Conservation (phyloP, 1,284 basidiomycete species). For the Tremellales sp. region DNA sequence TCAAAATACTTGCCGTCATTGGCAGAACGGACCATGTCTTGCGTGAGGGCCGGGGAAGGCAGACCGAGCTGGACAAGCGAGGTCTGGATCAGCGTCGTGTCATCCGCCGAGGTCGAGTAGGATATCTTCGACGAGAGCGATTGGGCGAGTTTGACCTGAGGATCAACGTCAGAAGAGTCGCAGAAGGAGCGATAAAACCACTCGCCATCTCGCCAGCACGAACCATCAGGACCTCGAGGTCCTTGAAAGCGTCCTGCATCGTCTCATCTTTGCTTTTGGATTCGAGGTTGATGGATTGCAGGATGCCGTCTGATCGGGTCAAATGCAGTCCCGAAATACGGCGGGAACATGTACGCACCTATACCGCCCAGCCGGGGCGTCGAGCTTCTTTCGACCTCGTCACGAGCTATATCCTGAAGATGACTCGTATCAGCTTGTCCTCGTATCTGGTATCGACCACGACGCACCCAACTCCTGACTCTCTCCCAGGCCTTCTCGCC, state of each 20-base stretch:
- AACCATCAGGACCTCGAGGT: conserved; percentile 86
- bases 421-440: conserved; percentile 1
- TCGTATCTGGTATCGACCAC: neutral
- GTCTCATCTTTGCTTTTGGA: conserved; percentile 62
- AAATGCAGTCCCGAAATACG: neutral
- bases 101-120: conserved; percentile 55
- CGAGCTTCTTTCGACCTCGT: conserved; percentile 1
- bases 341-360: conserved; percentile 18
- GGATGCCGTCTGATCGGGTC: conserved; percentile 63
- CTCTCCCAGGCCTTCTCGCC: conserved; percentile 72
- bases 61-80: conserved; percentile 86
- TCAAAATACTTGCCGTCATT: conserved; percentile 72
- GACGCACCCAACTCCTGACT: conserved; percentile 2
- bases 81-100: conserved; percentile 78
- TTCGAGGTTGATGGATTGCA: conserved; percentile 66
- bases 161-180: neutral
- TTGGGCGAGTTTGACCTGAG: conserved; percentile 65
- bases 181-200: neutral
- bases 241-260: conserved; percentile 75
- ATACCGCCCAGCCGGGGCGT: conserved; percentile 30
- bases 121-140: conserved; percentile 81
- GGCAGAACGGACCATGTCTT: conserved; percentile 85
- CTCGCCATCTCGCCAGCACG: conserved; percentile 88
- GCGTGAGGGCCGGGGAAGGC: conserved; percentile 67
- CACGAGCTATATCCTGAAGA: neutral